A percentile compares a stretch with the other conserved stretches of the same genome.
phyloP scores from a whole-genome alignment of 768 basidiomycete genomes.

The Leccinum truebloodii region DNA sequence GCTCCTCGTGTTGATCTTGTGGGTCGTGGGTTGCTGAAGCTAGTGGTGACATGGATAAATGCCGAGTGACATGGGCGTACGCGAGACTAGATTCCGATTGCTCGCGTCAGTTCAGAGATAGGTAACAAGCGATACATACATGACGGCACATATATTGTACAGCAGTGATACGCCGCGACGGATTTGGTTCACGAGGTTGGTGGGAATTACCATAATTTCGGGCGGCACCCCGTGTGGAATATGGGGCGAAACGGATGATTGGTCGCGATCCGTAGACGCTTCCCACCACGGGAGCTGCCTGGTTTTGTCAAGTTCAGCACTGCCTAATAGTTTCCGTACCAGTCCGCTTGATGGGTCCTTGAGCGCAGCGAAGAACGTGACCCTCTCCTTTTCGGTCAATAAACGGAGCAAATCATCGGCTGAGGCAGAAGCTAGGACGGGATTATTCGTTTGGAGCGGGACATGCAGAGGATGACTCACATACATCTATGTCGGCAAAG shows the following conservation, averaged over 20 bases:
- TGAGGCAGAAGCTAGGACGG: conserved; percentile 50
- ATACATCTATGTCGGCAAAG: conserved; percentile 59
- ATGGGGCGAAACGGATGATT: conserved; percentile 1
- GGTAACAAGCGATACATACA: conserved; percentile 45
- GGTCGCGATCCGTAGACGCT: conserved; percentile 13
- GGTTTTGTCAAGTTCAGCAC: conserved; percentile 52
- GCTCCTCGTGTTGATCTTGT: conserved; percentile 49
- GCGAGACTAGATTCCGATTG: conserved; percentile 48
- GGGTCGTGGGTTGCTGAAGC: conserved; percentile 40
- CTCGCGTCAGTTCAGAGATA: background rate
- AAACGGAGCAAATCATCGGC: conserved; percentile 60
- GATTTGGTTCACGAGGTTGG: conserved; percentile 42
- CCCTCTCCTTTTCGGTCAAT: conserved; percentile 59
- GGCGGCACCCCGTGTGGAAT: conserved; percentile 42
- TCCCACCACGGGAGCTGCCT: conserved; percentile 77
- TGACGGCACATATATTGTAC: conserved; percentile 69
- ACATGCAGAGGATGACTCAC: conserved; percentile 38
- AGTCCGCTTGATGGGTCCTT: conserved; percentile 62
- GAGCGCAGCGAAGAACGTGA: conserved; percentile 59
- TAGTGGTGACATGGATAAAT: conserved; percentile 60
- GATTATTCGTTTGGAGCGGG: background rate
- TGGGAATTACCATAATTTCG: conserved; percentile 46
- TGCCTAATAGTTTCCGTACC: conserved; percentile 59
- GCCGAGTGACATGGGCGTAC: conserved; percentile 68
- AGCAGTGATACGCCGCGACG: conserved; percentile 46